Percentiles rank a stretch among this genome's conserved stretches.
Evolutionary conservation across 495 filamentous ascomycete species (phyloP).

Genomic region (Penicillium macrosclerotiorum): DNA sequence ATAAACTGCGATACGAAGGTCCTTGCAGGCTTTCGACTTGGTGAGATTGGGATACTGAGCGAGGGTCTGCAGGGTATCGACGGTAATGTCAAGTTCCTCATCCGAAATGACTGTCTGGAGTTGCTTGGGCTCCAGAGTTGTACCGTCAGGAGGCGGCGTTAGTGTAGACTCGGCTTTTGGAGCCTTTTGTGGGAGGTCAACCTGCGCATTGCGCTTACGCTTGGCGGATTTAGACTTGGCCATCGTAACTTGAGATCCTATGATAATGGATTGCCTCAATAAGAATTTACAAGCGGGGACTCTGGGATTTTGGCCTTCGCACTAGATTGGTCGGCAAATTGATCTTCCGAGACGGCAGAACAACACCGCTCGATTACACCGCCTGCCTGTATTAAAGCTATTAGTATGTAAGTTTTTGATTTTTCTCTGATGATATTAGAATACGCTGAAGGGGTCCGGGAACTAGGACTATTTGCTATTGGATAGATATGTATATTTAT

Average conservation of each 20-base stretch:
- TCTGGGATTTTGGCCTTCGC: too few species aligned
- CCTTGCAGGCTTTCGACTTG: slow-evolving; percentile 41
- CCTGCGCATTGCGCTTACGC: slow-evolving; percentile 39
- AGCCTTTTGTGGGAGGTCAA: slow-evolving; percentile 30
- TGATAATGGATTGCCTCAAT: too few species aligned
- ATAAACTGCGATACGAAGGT: slow-evolving; percentile 38
- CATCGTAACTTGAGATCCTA: slow-evolving; percentile 24
- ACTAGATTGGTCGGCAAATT: too few species aligned
- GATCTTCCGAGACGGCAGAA: too few species aligned
- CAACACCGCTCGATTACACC: too few species aligned
- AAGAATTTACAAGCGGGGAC: too few species aligned
- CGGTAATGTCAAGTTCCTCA: slow-evolving; percentile 38
- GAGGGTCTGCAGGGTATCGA: slow-evolving; percentile 36
- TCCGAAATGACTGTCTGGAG: slow-evolving; percentile 32
- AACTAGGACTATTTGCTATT: too few species aligned
- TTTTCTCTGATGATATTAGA: too few species aligned
- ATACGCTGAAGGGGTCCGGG: too few species aligned
- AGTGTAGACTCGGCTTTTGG: slow-evolving; percentile 21
- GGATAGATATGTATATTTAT: too few species aligned
- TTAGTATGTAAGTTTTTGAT: too few species aligned
- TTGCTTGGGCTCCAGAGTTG: slow-evolving; percentile 30
- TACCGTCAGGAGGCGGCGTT: slow-evolving; percentile 34
- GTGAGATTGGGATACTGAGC: slow-evolving; percentile 35
- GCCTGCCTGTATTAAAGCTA: too few species aligned
- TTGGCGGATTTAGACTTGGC: slow-evolving; percentile 37